Percentiles rank a stretch among this genome's conserved stretches.
These are phyloP conservation scores for Orbilia blumenaviensis DNA, from an alignment of 2,329 filamentous ascomycete genomes.

Conservation along the genomic window DNA sequence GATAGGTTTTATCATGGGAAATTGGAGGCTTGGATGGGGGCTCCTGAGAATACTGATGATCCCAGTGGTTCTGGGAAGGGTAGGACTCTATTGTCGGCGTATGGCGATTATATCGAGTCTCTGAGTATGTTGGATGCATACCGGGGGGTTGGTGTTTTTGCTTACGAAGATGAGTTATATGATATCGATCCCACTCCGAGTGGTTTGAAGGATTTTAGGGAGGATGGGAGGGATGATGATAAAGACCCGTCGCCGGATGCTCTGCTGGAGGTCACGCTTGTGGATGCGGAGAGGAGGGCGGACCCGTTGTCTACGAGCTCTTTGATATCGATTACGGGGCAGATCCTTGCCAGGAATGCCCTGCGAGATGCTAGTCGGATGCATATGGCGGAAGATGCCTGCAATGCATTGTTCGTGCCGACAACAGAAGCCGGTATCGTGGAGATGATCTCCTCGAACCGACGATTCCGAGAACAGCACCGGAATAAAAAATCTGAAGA, in stretches of 20 bases:
- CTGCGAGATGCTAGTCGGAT: neutral
- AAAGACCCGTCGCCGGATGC: slow-evolving; percentile 19
- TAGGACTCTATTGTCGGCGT: slow-evolving; percentile 6
- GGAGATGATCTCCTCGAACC: slow-evolving; percentile 34
- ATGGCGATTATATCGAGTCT: slow-evolving; percentile 47
- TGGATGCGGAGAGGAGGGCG: slow-evolving; percentile 35
- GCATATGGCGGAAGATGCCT: neutral
- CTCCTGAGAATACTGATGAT: slow-evolving; percentile 60
- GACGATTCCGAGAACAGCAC: slow-evolving; percentile 14
- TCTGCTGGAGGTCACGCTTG: slow-evolving; percentile 10
- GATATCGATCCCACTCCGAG: slow-evolving; percentile 1
- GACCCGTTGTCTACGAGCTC: slow-evolving; percentile 35
- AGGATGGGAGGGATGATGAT: neutral
- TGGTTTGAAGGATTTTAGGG: slow-evolving; percentile 17
- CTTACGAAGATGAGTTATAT: neutral
- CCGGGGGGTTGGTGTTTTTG: neutral
- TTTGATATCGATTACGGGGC: slow-evolving; percentile 26
- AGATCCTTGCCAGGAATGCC: slow-evolving; percentile 33
- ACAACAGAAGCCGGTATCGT: slow-evolving; percentile 28
- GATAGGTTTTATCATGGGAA: slow-evolving; percentile 64
- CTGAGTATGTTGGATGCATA: slow-evolving; percentile 30
- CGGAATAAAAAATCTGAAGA: slow-evolving; percentile 16
- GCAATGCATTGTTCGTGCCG: neutral
- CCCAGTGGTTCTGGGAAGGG: neutral
- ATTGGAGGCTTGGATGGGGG: slow-evolving; percentile 60